Evolutionary conservation across 2,329 filamentous ascomycete genomes (phyloP), one percentile per base, ranked within the genome.

Genomic region (Pseudogymnoascus verrucosus): DNA sequence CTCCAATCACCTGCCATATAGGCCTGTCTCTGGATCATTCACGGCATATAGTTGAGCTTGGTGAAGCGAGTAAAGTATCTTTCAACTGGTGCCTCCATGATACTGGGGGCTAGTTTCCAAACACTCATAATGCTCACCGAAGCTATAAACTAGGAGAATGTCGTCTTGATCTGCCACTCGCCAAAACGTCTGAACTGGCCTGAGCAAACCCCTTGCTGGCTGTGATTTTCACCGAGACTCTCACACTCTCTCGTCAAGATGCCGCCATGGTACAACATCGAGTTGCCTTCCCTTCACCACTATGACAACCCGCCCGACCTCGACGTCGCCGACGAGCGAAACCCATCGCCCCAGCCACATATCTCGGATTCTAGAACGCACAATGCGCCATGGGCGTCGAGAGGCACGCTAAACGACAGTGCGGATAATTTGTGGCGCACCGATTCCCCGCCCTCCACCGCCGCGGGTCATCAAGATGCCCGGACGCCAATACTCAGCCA

Each of bases 221-320:
- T 19, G 26, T 57, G 7, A 28, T 57, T 34, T 34, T 31, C 51
- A 34, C 26, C 19, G 51, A 4, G 14, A 31, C 14, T 11, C 47
- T 54, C 26, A 23, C 14, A 4, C 4, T 12, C 26, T 54, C 28
- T 57, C 47, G 7, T 54, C 8, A 57, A 57, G 51, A 57, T 57
- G 51, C 51, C 51, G 51, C 28, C 51, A 10, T 57, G 51, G 51
- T 57, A 57, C 28, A 57, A 57, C 28, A 57, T 57, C 10, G 51
- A 57, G 26, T 16, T 57, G 28, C 51, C 51, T 19, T 19, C 26
- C n/a, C 26, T 57, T 28, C 51, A 57, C 26, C 51, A 16, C 51
- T 57, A 57, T 57, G 51, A 57, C 51, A 57, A 57, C 51, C 51
- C 51, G 51, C 51, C 51, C 51, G 51, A 57, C 28, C 26, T 57